Evolutionary conservation across 306 rosid genomes (phyloP).

Genomic region (Oxytropis ochrocephala): DNA sequence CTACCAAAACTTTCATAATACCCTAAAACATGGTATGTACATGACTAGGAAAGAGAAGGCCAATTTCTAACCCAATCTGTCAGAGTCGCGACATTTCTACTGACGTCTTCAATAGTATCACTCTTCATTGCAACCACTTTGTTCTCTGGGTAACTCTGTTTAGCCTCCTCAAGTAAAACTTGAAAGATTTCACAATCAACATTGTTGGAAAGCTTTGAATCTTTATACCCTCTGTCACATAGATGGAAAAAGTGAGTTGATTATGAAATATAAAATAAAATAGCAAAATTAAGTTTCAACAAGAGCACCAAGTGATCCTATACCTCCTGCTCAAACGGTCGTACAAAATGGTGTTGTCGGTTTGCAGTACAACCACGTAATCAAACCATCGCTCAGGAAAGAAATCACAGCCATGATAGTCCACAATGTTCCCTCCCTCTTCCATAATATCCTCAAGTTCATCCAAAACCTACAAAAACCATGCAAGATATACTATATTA

Average conservation of each 20-base stretch:
- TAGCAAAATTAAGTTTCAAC: background rate
- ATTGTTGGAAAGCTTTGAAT: slow-evolving; percentile 70
- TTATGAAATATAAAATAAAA: background rate
- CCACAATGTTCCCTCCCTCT: slow-evolving; percentile 74
- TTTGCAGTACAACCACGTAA: slow-evolving; percentile 78
- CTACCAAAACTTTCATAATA: background rate
- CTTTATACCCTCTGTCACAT: slow-evolving; percentile 54
- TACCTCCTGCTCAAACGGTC: slow-evolving; percentile 73
- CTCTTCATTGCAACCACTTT: slow-evolving; percentile 62
- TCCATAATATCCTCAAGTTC: slow-evolving; percentile 88
- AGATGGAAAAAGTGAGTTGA: background rate
- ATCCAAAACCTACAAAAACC: slow-evolving; percentile 67
- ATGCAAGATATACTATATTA: too few species aligned
- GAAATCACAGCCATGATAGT: slow-evolving; percentile 91
- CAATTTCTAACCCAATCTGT: slow-evolving; percentile 68
- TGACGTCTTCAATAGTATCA: slow-evolving; percentile 58
- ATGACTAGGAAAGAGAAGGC: slow-evolving; percentile 32
- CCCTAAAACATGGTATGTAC: background rate
- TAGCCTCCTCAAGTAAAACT: slow-evolving; percentile 83
- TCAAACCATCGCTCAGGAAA: slow-evolving; percentile 97
- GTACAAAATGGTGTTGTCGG: slow-evolving; percentile 68
- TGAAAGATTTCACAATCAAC: slow-evolving; percentile 86
- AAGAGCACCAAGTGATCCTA: background rate
- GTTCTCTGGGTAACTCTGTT: slow-evolving; percentile 65
- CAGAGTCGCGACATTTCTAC: slow-evolving; percentile 45